phyloP scores from a whole-genome alignment of 345 rosid genomes.

The Diplotaxis tenuifolia region DNA sequence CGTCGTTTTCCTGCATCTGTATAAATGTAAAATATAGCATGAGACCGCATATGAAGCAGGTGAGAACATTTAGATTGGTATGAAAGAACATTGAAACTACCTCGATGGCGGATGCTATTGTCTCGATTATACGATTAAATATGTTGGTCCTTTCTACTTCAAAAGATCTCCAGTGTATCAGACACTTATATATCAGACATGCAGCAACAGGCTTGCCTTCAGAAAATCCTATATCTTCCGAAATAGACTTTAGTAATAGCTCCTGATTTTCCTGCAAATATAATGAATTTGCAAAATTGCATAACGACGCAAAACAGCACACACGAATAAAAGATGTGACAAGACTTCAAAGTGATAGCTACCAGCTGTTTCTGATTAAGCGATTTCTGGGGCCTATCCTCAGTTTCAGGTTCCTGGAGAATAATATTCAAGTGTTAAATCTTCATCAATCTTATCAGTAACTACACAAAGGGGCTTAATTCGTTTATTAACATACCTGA shows the following conservation, averaged over 20 bases:
- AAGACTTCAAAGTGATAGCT: neutral
- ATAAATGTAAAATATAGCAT: slow-evolving; percentile 18
- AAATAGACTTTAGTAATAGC: slow-evolving; percentile 72
- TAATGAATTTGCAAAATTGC: slow-evolving; percentile 10
- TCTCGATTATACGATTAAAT: slow-evolving; percentile 85
- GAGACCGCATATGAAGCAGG: slow-evolving; percentile 23
- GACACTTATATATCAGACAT: slow-evolving; percentile 83
- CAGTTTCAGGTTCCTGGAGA: slow-evolving; percentile 61
- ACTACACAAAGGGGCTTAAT: slow-evolving; percentile 9
- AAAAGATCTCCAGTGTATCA: slow-evolving; percentile 93
- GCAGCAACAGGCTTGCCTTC: slow-evolving; percentile 91
- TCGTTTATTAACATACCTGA: slow-evolving; percentile 36
- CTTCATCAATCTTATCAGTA: slow-evolving; percentile 36
- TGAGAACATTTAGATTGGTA: slow-evolving; percentile 14
- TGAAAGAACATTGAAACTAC: slow-evolving; percentile 40
- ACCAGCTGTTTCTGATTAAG: slow-evolving; percentile 98
- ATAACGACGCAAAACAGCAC: slow-evolving; percentile 6
- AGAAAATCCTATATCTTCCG: slow-evolving; percentile 83
- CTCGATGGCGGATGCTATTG: slow-evolving; percentile 78
- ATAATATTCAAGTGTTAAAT: slow-evolving; percentile 22
- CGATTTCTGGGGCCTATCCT: slow-evolving; percentile 79
- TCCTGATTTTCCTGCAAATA: slow-evolving; percentile 84
- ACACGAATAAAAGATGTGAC: neutral
- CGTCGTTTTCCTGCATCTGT: too few species aligned
- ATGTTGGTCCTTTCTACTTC: slow-evolving; percentile 85